These are phyloP conservation scores for Austropuccinia psidii DNA, from an alignment of 1,284 basidiomycete genomes.

Conservation along the genomic window DNA sequence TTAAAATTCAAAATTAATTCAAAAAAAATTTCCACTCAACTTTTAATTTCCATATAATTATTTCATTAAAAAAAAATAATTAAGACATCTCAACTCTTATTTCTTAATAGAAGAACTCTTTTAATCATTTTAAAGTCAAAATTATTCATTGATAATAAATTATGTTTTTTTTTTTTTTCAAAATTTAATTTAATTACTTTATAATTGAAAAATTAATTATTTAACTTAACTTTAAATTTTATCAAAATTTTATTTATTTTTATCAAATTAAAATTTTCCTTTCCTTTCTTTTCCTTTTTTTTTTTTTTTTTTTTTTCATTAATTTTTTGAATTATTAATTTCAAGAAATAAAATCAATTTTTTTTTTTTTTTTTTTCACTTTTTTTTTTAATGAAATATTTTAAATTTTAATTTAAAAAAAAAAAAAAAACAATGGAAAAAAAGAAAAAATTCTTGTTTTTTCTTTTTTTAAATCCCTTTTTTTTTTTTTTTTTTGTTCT, in stretches of 20 bases:
- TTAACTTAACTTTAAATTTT: neutral
- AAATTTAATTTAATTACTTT: too few species aligned
- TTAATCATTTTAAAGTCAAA: too few species aligned
- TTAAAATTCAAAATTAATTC: too few species aligned
- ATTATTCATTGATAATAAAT: too few species aligned
- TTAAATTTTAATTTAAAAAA: neutral
- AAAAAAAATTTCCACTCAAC: too few species aligned
- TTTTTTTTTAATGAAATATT: neutral
- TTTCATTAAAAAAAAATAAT: too few species aligned
- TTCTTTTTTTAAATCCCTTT: neutral
- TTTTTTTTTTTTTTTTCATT: neutral
- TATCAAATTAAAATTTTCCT: neutral
- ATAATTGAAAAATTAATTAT: too few species aligned
- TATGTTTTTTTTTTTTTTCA: too few species aligned
- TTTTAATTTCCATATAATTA: too few species aligned
- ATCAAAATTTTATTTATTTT: neutral
- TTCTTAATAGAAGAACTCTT: too few species aligned
- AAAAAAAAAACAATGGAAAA: neutral
- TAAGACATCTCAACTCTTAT: too few species aligned
- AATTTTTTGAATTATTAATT: neutral
- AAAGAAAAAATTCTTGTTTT: neutral
- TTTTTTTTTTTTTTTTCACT: neutral
- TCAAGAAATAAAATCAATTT: neutral
- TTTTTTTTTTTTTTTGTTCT: neutral
- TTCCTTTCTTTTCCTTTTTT: neutral